Base-by-base conservation (phyloP, 2,329 filamentous ascomycete genomes). In the Cladosporium phlei region DNA sequence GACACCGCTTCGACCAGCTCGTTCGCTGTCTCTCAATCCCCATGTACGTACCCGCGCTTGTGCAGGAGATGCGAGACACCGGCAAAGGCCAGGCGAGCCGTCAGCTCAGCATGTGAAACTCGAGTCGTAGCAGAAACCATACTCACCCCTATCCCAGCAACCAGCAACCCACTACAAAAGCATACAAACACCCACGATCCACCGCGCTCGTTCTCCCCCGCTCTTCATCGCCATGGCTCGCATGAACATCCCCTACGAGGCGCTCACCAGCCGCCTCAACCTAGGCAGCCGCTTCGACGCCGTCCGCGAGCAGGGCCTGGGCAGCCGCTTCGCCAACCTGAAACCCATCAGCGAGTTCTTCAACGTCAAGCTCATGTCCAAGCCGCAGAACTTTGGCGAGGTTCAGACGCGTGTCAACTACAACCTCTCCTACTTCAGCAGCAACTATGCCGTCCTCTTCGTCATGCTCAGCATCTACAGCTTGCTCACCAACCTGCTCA, bases 381-480 rank as follows among this genome's bases (percentile, higher is more conserved):
- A 97, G 75, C 93, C 93, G 21, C 80, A 80, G 64, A 94, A 94
- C 74, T 96, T 97, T 62, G 75, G 74, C 56, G 90, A 96, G 69
- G 82, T 88, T 55, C 91, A 97, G 71, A 89, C 85, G 59, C 83
- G 91, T 56, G 83, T 95, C 73, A 95, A 94, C 77, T 96, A 96
- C 83, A 98, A 98, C 71, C 74, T 98, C 56, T 82, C 86, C 67
- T 86, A 97, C 75, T 98, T 95, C 77, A 94, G 89, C 53, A 96
- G 88, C 84, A 98, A 98, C 76, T 98, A 98, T 79, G 85, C 86
- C 58, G 85, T 86, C 54, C 80, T 97, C 59, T 95, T 97, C 66
- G 76, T 86, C 60, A 94, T 98, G 84, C 84, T 98, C 64, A 88
- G 86, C 75, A 85, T 98, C 72, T 98, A 98, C 77, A 87, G 87